Conservation (phyloP, 1,284 basidiomycete genomes). For the Inonotus obliquus region DNA sequence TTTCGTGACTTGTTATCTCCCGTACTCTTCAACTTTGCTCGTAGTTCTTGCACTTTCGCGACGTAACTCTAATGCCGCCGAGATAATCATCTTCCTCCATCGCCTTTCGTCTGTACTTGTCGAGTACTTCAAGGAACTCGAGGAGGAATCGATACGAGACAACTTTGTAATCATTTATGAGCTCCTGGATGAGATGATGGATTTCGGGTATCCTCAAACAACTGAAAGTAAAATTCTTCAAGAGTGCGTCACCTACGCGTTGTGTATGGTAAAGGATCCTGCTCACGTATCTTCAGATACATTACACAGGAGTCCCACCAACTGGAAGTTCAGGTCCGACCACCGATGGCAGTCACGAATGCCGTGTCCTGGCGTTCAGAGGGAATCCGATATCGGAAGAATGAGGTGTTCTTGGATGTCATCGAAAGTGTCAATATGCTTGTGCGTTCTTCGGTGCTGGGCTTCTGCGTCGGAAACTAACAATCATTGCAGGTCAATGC, state of each 20-base stretch:
- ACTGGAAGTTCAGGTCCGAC: conserved; percentile 93
- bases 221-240: conserved; percentile 99
- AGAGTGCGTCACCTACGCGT: conserved; percentile 55
- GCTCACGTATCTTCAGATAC: conserved; percentile 46
- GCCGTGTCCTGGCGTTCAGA: conserved; percentile 99
- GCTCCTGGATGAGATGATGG: conserved; percentile 99
- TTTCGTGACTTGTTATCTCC: not conserved
- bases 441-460: conserved; percentile 39
- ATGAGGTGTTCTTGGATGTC: conserved; percentile 99
- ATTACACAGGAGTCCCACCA: conserved; percentile 99
- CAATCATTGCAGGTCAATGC: conserved; percentile 74
- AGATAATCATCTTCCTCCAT: conserved; percentile 96
- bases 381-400: conserved; percentile 97
- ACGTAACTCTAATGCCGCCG: conserved; percentile 93
- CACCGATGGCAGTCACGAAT: conserved; percentile 97
- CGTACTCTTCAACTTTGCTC: conserved; percentile 5
- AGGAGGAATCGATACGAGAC: conserved; percentile 98
- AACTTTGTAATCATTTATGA: conserved; percentile 99
- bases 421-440: conserved; percentile 97
- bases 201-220: conserved; percentile 98
- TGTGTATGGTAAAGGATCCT: not conserved
- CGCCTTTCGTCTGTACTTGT: conserved; percentile 85
- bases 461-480: not conserved
- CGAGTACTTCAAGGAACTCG: conserved; percentile 99
- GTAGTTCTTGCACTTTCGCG: conserved; percentile 94